Percentiles rank a stretch among this genome's conserved stretches.
These are phyloP conservation scores for Gnaphalium uliginosum DNA, from an alignment of 129 eudicot species.

Conservation along the genomic window DNA sequence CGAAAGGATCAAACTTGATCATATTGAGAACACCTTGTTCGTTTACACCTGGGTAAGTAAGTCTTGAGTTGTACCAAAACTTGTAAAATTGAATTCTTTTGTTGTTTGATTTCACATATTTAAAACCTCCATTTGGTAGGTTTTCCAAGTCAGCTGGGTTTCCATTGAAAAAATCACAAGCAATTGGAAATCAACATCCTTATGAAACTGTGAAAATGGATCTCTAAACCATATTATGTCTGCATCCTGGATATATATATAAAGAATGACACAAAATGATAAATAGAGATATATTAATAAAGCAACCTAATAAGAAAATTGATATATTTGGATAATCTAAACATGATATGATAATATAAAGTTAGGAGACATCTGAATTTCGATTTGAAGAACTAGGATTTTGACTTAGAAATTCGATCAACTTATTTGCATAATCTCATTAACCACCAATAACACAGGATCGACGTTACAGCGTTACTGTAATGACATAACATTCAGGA, in stretches of 20 bases:
- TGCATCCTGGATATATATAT: constrained; percentile 22
- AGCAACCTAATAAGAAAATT: too few species aligned
- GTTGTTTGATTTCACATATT: constrained; percentile 22
- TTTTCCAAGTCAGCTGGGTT: constrained; percentile 13
- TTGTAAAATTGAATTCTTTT: constrained; percentile 25
- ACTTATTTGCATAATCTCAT: too few species aligned
- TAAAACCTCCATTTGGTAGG: constrained; percentile 23
- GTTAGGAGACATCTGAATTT: not conserved
- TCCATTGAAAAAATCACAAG: constrained; percentile 25
- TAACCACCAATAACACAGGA: too few species aligned
- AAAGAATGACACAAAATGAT: too few species aligned
- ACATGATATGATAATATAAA: too few species aligned
- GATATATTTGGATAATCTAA: too few species aligned
- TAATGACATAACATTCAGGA: too few species aligned
- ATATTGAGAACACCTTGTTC: constrained; percentile 25
- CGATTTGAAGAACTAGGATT: not conserved
- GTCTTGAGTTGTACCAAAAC: constrained; percentile 26
- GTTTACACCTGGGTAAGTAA: constrained; percentile 20
- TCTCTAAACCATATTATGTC: constrained; percentile 34
- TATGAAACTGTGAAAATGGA: constrained; percentile 21
- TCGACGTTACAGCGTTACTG: too few species aligned
- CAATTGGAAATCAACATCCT: constrained; percentile 14
- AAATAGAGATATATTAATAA: too few species aligned
- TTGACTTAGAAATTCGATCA: not conserved
- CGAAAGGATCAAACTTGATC: constrained; percentile 14